These are phyloP conservation scores for Gentiana macrophylla DNA, from an alignment of 257 asterid genomes.

Conservation along the genomic window DNA sequence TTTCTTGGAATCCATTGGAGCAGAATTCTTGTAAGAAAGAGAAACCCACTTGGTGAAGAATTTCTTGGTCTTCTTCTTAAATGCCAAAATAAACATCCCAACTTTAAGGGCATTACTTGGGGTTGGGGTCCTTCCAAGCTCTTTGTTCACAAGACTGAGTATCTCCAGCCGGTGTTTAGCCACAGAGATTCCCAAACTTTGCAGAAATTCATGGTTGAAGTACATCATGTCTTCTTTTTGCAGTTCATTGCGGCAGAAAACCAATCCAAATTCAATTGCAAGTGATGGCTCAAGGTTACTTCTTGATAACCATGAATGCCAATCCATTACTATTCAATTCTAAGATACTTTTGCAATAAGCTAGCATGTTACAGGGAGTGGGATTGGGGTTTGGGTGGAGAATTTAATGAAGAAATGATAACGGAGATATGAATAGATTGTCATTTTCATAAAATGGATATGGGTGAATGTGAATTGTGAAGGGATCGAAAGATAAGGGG, in stretches of 20 bases:
- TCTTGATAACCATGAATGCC: slow-evolving; percentile 69
- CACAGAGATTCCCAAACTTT: slow-evolving; percentile 50
- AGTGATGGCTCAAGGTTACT: slow-evolving; percentile 24
- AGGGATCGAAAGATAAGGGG: too few relatives aligned
- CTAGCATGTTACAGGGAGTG: too few relatives aligned
- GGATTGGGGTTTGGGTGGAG: too few relatives aligned
- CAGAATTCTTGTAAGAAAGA: slow-evolving; percentile 21
- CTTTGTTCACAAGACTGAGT: slow-evolving; percentile 51
- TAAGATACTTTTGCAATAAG: too few relatives aligned
- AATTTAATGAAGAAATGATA: too few relatives aligned
- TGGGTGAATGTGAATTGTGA: too few relatives aligned
- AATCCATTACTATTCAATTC: slow-evolving; percentile 37
- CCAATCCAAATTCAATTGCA: slow-evolving; percentile 36
- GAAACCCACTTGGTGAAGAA: slow-evolving; percentile 32
- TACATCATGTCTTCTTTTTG: slow-evolving; percentile 45
- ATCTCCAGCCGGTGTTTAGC: slow-evolving; percentile 73
- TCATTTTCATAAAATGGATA: too few relatives aligned
- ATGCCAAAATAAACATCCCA: slow-evolving; percentile 40
- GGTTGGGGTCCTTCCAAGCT: slow-evolving; percentile 15
- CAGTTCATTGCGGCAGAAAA: slow-evolving; percentile 49
- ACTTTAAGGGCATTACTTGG: neutral
- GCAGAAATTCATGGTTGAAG: slow-evolving; percentile 78
- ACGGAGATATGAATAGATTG: too few relatives aligned
- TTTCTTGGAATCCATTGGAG: neutral
- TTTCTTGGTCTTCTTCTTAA: slow-evolving; percentile 46